Evolutionary conservation across 352 stramenopile genomes (phyloP), one percentile per base, ranked within the genome.

Genomic region (Phytophthora ohioensis): DNA sequence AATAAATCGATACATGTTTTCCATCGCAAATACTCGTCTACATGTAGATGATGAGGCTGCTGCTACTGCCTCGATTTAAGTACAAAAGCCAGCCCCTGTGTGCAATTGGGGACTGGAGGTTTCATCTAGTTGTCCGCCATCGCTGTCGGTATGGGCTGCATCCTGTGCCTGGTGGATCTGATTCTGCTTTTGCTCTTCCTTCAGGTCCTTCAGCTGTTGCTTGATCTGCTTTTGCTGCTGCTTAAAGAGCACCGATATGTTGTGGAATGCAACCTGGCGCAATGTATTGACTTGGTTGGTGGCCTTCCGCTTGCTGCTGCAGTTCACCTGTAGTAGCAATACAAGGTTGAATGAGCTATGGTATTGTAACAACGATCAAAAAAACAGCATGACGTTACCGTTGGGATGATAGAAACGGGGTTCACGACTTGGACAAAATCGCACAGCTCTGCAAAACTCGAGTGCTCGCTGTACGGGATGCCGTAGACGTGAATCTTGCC

Each of bases 401-500:
- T 99, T 15, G 96, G 95, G 38, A 98, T 96, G 57, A 98, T 98
- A 42, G 79, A 78, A 8, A 84, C 79, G 4, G 94, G 95, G 35
- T 97, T 94, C 34, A 92, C 72, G 6, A 94, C 79, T 75, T 89
- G 91, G 21, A 93, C 73, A 68, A 99, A 99, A 43, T 98, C 91
- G 36, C 94, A 90, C 8, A 99, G 82, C 73, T 99, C 97, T 5
- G 87, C 86, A 73, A 98, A 99, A 68, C 88, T 98, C 30, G 91
- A 98, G 76, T 99, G 97, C 64, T 99, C 97, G 65, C 91, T 98
- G 82, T 99, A 99, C 3, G 97, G 97, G 41, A 99, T 91, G 53
- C 92, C 93, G 72, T 98, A 97, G 51, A 99, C 89, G 35, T 76
- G 85, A 48, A 98, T 85, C 38, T 87, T 90, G n/a, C 89, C 91